These are phyloP conservation scores for Senna siamea DNA, from an alignment of 306 rosid genomes.

Conservation along the genomic window DNA sequence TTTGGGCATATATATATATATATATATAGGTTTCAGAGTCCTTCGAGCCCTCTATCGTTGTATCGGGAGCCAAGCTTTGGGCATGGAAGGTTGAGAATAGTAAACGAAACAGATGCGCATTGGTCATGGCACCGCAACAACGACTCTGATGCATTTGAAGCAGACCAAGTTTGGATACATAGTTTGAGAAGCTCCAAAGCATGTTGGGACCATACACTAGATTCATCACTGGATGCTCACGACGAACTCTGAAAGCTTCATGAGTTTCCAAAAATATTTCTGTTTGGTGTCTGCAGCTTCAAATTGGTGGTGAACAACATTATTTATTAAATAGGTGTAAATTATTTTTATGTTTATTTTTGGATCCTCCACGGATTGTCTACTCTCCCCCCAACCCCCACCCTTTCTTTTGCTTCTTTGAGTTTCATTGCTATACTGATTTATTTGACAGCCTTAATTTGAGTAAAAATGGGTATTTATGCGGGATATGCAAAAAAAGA, in stretches of 20 bases:
- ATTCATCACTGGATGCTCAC: neutral
- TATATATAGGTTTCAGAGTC: slow-evolving; percentile 50
- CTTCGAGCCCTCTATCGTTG: slow-evolving; percentile 59
- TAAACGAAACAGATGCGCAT: slow-evolving; percentile 64
- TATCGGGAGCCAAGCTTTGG: slow-evolving; percentile 80
- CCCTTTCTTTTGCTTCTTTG: too few species aligned
- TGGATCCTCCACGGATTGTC: too few species aligned
- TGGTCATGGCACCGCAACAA: slow-evolving; percentile 95
- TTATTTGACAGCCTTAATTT: too few species aligned
- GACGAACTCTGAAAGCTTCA: slow-evolving; percentile 41
- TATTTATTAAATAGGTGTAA: too few species aligned
- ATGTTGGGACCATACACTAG: slow-evolving; percentile 21
- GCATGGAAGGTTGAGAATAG: slow-evolving; percentile 67
- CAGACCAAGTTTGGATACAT: slow-evolving; percentile 59
- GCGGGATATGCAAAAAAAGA: too few species aligned
- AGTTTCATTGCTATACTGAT: neutral
- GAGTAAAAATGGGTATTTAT: too few species aligned
- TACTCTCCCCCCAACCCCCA: too few species aligned
- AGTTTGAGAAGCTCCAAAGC: slow-evolving; percentile 49
- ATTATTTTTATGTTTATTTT: too few species aligned
- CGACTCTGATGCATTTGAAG: slow-evolving; percentile 50
- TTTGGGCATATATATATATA: neutral
- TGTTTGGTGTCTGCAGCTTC: too few species aligned
- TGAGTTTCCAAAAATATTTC: neutral
- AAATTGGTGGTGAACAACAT: too few species aligned